phyloP scores from a whole-genome alignment of 371 early-diverging fungal species.

The Smittium culicis region DNA sequence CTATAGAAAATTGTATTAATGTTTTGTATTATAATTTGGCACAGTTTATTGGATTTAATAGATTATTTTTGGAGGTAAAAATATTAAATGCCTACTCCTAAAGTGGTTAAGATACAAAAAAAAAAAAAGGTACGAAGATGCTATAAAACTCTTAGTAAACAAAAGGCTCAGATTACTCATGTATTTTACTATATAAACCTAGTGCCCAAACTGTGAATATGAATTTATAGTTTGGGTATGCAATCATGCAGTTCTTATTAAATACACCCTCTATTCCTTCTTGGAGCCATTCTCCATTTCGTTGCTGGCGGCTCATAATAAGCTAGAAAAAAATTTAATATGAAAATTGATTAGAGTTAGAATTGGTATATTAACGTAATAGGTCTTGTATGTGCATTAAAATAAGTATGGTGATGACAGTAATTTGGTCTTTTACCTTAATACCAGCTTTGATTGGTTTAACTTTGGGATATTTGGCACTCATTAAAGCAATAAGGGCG shows the following conservation, averaged over 20 bases:
- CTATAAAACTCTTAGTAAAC: too few species aligned
- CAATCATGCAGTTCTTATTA: constrained; percentile 84
- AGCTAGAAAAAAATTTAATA: constrained; percentile 34
- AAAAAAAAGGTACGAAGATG: too few species aligned
- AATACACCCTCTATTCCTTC: constrained; percentile 96
- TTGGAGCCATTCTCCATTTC: constrained; percentile 89
- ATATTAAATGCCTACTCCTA: too few species aligned
- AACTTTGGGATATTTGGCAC: constrained; percentile 71
- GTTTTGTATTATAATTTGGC: too few species aligned
- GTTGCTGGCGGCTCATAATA: constrained; percentile 70
- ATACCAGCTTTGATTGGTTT: constrained; percentile 62
- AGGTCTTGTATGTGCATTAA: too few species aligned
- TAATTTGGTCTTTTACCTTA: constrained; percentile 16
- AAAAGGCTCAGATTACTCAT: constrained; percentile 31
- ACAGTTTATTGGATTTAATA: too few species aligned
- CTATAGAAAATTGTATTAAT: too few species aligned
- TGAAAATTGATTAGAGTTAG: too few species aligned
- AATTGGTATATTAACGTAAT: too few species aligned
- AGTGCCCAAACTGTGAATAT: constrained; percentile 91
- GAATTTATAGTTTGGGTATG: constrained; percentile 93
- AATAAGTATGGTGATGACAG: neutral
- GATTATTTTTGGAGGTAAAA: too few species aligned
- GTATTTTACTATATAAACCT: constrained; percentile 64
- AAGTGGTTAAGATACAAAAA: too few species aligned
- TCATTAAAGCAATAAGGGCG: constrained; percentile 74